Evolutionary conservation across 208 protist genomes (phyloP), one percentile per base, ranked within the genome.

Genomic region (Acanthamoeba triangularis): DNA sequence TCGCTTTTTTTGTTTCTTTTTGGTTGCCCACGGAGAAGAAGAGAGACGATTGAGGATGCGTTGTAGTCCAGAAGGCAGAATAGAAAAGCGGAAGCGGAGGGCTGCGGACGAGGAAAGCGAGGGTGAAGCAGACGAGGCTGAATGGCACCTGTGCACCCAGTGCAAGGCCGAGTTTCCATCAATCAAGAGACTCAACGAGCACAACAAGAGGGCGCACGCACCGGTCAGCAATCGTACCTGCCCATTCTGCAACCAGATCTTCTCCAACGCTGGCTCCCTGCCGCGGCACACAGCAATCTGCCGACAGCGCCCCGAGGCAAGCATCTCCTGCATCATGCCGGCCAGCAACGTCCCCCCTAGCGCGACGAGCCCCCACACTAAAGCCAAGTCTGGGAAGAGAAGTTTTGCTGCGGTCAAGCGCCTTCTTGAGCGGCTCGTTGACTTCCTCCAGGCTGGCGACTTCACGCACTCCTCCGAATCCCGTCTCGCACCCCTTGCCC

Each of bases 181-280:
- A 10, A 6, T 87, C 25, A 87, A 87, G 47, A 5, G 78, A 23
- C 78, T 87, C 41, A 87, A 61, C 28, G 78, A 87, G 49, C 78
- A 87, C 78, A 59, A 10, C 6, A 87, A 87, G 33, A 5, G 78
- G 10, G 78, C n/a, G 37, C 78, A 87, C 33, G 78, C 78, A 25
- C 78, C 78, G 3, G 78, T 10, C 3, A 23, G 5, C 44, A 28
- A 87, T 37, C 78, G 78, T 4, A 87, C 78, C n/a, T 87, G 78
- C 33, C 78, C 78, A 6, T 30, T 35, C 33, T 87, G 78, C 28
- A 4, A 10, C 49, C 78, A 59, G 44, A 4, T 87, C 23, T 87
- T 87, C 41, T 59, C 78, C 6, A 87, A 49, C 18, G 20, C 8
- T 10, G 30, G 14, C 3, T 87, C 78, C 10, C 13, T 87, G 20